Conservation (phyloP, 2,329 filamentous ascomycete species). For the Pseudocercospora fuligena region DNA sequence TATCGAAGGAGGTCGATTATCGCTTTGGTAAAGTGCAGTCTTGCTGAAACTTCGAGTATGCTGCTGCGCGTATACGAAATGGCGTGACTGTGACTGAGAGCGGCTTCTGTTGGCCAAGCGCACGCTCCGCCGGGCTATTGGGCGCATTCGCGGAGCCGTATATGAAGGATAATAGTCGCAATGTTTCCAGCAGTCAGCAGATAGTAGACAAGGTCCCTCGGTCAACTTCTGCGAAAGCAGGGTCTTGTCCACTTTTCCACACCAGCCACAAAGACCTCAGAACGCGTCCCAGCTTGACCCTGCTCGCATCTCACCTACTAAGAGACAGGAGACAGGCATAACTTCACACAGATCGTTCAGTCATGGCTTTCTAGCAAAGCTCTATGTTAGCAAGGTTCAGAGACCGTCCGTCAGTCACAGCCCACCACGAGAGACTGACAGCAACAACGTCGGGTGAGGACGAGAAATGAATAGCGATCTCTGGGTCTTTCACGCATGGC, state of each 20-base stretch:
- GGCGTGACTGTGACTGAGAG: conserved; percentile 23
- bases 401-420: not conserved
- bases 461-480: not conserved
- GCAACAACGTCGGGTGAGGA: too few species aligned
- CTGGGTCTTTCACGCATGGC: not conserved
- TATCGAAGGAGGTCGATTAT: conserved; percentile 28
- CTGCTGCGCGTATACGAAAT: conserved; percentile 11
- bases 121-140: conserved; percentile 39
- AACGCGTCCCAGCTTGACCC: not conserved
- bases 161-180: not conserved
- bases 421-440: not conserved
- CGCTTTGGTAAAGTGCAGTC: conserved; percentile 24
- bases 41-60: conserved; percentile 33
- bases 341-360: not conserved
- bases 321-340: not conserved
- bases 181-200: not conserved
- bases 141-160: conserved; percentile 33
- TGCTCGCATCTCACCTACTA: not conserved
- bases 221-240: not conserved
- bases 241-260: not conserved
- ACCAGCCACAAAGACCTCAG: not conserved
- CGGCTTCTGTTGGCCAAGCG: conserved; percentile 36
- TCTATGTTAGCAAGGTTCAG: not conserved
- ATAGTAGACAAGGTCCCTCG: not conserved
- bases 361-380: not conserved